Evolutionary conservation across 78 protist species (phyloP), one percentile per base, ranked within the genome.

Genomic region (Protostelium mycophagum): DNA sequence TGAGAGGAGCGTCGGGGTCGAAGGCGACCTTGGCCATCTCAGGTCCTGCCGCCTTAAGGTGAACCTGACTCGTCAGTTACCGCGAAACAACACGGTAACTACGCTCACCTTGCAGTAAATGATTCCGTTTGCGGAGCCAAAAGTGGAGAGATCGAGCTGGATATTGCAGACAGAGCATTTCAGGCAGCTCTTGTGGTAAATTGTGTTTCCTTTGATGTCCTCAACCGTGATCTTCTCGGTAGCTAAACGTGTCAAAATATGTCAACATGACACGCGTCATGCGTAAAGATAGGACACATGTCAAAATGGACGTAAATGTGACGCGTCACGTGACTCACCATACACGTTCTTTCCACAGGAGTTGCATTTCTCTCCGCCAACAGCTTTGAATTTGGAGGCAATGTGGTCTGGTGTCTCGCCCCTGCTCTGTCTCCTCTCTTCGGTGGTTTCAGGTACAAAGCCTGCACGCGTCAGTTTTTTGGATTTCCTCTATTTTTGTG

Each of bases 101-200:
- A 5, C 16, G 31, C 73, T 51, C 73, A 51, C 73, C 73, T 91
- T 91, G 35, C 94, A 91, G 73, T 92, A 92, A 92, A 90, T 83
- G 63, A 84, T 88, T 38, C 95, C 95, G 34, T 86, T 87, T 86
- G 89, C 37, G 38, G 95, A 92, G 88, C 91, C 91, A 28, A 90
- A 87, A n/a, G 89, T 88, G 37, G 91, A 84, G 16, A 93, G 91
- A 35, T 88, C 86, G 84, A 93, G 37, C 38, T 85, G 38, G 63
- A 86, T 39, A 9, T 51, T 28, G 83, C 95, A 93, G 84, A 73
- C 88, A 25, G 51, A 36, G 83, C 95, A 93, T 38, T 93, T 93
- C 35, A 93, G 38, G n/a, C 95, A 93, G 31, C 83, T 38, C 83
- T 93, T 93, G 85, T 93, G 95, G 73, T 89, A 87, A 10, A 85